phyloP scores from a whole-genome alignment of 441 rosid genomes.

The Croton setiger region DNA sequence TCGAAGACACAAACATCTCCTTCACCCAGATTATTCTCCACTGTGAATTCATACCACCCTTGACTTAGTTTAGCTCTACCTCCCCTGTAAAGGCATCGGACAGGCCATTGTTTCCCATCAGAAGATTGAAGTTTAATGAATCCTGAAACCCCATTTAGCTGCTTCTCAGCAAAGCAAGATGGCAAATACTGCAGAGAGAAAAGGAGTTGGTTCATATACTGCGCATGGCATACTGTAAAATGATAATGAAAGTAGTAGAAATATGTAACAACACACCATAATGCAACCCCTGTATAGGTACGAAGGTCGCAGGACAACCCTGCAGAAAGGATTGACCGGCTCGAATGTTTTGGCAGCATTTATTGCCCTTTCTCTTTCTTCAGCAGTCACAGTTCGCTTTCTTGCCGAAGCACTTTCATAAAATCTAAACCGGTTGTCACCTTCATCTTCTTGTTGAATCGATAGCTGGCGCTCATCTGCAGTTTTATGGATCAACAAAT shows the following conservation, averaged over 20 bases:
- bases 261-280: conserved; percentile 56
- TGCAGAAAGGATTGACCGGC: conserved; percentile 90
- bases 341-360: conserved; percentile 89
- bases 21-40: conserved; percentile 89
- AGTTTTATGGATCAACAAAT: conserved; percentile 19
- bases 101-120: conserved; percentile 91
- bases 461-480: conserved; percentile 53
- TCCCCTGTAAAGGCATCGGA: conserved; percentile 78
- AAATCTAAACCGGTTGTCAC: conserved; percentile 68
- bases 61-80: conserved; percentile 93
- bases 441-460: conserved; percentile 44
- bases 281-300: conserved; percentile 96
- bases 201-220: conserved; percentile 5
- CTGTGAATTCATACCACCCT: conserved; percentile 92
- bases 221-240: not conserved
- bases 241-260: not conserved
- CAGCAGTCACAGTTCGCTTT: conserved; percentile 90
- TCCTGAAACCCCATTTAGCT: conserved; percentile 83
- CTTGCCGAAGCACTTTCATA: conserved; percentile 96
- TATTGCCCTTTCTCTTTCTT: conserved; percentile 89
- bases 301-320: conserved; percentile 96
- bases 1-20: conserved; percentile 96
- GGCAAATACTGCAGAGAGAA: conserved; percentile 74
- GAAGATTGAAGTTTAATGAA: conserved; percentile 81
- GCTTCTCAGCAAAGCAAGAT: conserved; percentile 90